A percentile compares a stretch with the other conserved stretches of the same genome.
phyloP scores from a whole-genome alignment of 345 rosid genomes.

The Chamaenerion angustifolium region DNA sequence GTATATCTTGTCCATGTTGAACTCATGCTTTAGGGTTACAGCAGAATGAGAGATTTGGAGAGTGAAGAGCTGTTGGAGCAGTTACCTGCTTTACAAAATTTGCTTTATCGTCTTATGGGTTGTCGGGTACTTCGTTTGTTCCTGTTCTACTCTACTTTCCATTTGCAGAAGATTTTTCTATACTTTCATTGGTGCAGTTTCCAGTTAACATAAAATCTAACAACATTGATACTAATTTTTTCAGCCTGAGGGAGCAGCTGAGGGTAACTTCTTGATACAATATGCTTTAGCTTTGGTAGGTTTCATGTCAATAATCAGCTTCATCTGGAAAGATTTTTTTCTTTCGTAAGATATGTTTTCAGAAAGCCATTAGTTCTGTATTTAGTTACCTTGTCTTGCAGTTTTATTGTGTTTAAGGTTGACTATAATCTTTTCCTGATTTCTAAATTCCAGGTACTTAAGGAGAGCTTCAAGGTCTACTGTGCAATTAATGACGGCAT shows the following conservation, averaged over 20 bases:
- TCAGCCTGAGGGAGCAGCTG: slow-evolving; percentile 98
- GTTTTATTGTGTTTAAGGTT: neutral
- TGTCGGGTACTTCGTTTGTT: slow-evolving; percentile 52
- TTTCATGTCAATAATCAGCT: neutral
- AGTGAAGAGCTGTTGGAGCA: slow-evolving; percentile 79
- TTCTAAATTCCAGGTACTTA: slow-evolving; percentile 53
- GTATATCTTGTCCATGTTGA: slow-evolving; percentile 7
- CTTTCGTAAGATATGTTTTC: too few relatives aligned
- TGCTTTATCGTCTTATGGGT: slow-evolving; percentile 83
- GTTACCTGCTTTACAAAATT: slow-evolving; percentile 80
- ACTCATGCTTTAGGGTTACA: slow-evolving; percentile 43
- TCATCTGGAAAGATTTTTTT: too few relatives aligned
- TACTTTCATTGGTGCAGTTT: neutral
- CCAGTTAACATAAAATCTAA: neutral
- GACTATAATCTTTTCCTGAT: neutral
- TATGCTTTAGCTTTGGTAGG: slow-evolving; percentile 91
- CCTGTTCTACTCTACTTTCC: slow-evolving; percentile 1
- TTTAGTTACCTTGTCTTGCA: too few relatives aligned
- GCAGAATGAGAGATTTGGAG: slow-evolving; percentile 77
- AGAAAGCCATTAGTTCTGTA: too few relatives aligned
- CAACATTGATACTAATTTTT: slow-evolving; percentile 6
- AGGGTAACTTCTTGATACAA: slow-evolving; percentile 72
- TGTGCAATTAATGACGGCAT: slow-evolving; percentile 96
- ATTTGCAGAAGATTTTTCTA: neutral
- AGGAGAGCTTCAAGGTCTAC: slow-evolving; percentile 95